These are phyloP conservation scores for Trypanosoma rangeli DNA, from an alignment of 208 protist species.

Conservation along the genomic window DNA sequence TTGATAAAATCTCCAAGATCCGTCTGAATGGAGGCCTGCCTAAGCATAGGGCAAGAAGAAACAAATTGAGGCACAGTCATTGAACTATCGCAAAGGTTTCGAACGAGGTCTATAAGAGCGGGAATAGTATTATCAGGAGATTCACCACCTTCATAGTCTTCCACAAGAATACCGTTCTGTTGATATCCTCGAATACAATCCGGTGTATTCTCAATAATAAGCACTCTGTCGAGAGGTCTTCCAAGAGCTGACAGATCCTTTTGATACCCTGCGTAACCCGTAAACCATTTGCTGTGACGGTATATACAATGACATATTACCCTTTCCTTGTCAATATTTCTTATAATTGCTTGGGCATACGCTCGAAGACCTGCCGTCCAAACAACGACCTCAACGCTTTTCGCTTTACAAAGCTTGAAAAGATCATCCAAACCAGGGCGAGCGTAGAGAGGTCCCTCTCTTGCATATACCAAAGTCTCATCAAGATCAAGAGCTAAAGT, in stretches of 20 bases:
- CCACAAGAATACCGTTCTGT: constrained; percentile 91
- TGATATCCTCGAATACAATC: constrained; percentile 92
- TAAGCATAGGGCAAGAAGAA: constrained; percentile 66
- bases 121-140: constrained; percentile 86
- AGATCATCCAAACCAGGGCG: constrained; percentile 88
- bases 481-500: constrained; percentile 90
- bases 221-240: constrained; percentile 79
- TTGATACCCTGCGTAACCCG: constrained; percentile 88
- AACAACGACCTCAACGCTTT: constrained; percentile 86
- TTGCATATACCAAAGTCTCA: constrained; percentile 90
- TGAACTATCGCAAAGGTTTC: constrained; percentile 66
- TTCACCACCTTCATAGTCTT: constrained; percentile 92
- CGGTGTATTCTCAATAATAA: constrained; percentile 94
- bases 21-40: constrained; percentile 76
- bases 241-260: constrained; percentile 90
- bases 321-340: constrained; percentile 88
- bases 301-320: constrained; percentile 92
- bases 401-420: constrained; percentile 84
- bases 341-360: constrained; percentile 92
- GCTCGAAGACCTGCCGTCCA: constrained; percentile 92
- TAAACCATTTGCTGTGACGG: constrained; percentile 94
- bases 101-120: constrained; percentile 79
- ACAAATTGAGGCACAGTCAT: constrained; percentile 91
- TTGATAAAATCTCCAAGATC: constrained; percentile 91
- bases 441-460: constrained; percentile 85